Evolutionary conservation across 1,284 basidiomycete species (phyloP).

Genomic region (Moesziomyces sp.): DNA sequence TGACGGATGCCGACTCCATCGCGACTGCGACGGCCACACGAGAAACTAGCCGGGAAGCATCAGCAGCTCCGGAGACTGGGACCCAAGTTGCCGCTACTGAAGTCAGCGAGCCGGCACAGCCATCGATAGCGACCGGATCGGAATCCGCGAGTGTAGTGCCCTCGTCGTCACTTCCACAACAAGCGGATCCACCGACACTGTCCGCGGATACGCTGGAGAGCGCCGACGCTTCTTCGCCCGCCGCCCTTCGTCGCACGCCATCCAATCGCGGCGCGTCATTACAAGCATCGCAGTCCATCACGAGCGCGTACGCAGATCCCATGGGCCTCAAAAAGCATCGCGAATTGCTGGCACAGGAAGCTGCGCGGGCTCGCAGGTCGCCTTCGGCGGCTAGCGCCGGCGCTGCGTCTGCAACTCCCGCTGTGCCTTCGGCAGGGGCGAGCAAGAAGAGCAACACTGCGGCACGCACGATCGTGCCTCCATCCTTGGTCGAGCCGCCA

Average conservation of each 20-base stretch:
- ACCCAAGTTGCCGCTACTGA: background rate
- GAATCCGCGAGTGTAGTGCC: background rate
- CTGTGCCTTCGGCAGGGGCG: slow-evolving; percentile 7
- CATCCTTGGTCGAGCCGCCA: slow-evolving; percentile 32
- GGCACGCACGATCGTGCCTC: slow-evolving; percentile 36
- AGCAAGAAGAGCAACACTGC: slow-evolving; percentile 23
- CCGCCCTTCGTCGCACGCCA: slow-evolving; percentile 25
- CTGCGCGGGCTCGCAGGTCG: slow-evolving; percentile 26
- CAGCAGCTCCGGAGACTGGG: slow-evolving; percentile 4
- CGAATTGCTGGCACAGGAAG: slow-evolving; percentile 24
- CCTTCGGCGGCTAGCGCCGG: slow-evolving; percentile 33
- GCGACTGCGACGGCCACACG: slow-evolving; percentile 40
- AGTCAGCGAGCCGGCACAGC: background rate
- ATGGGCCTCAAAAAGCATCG: slow-evolving; percentile 41
- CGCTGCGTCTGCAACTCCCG: slow-evolving; percentile 1
- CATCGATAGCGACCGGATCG: slow-evolving; percentile 1
- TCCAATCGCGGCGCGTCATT: slow-evolving; percentile 35
- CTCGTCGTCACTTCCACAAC: background rate
- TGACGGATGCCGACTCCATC: slow-evolving; percentile 38
- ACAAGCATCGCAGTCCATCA: slow-evolving; percentile 44
- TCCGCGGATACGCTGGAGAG: slow-evolving; percentile 1
- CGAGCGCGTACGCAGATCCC: slow-evolving; percentile 30
- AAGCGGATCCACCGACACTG: slow-evolving; percentile 1
- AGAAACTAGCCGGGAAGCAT: slow-evolving; percentile 32
- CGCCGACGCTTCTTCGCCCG: slow-evolving; percentile 13